Conservation (phyloP, 371 early-diverging fungal genomes). For the Haplosporangium sp. region DNA sequence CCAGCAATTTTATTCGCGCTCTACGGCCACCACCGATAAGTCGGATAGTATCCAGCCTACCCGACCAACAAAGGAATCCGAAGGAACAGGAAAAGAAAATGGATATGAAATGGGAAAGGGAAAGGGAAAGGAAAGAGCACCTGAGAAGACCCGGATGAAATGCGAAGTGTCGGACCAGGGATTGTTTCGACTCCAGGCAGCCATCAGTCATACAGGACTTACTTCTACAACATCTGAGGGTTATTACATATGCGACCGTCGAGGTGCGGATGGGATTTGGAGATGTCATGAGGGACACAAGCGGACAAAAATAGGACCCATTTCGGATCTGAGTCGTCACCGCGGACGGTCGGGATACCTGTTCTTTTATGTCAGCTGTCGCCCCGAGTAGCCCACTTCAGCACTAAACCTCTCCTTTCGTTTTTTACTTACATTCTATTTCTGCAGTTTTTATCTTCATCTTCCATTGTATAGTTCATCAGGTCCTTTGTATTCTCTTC, state of each 20-base stretch:
- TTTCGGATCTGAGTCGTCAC: constrained; percentile 20
- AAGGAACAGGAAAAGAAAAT: background rate
- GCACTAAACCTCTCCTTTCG: background rate
- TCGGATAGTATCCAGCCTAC: background rate
- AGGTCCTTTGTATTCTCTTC: no score
- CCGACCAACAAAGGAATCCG: background rate
- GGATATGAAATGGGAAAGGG: background rate
- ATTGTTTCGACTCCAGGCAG: constrained; percentile 28
- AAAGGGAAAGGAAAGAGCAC: constrained; percentile 35
- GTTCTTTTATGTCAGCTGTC: constrained; percentile 45
- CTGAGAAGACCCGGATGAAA: constrained; percentile 1
- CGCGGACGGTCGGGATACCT: constrained; percentile 39
- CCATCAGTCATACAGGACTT: constrained; percentile 36
- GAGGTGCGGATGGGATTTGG: constrained; percentile 42
- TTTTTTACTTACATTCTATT: background rate
- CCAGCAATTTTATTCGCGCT: background rate
- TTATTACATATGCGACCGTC: constrained; percentile 38
- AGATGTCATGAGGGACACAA: constrained; percentile 25
- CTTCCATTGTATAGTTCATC: background rate
- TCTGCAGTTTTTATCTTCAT: background rate
- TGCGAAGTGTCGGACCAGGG: constrained; percentile 2
- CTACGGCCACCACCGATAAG: background rate
- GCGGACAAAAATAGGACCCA: constrained; percentile 23
- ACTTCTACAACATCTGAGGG: constrained; percentile 20
- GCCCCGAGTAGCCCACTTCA: background rate